Base-by-base conservation (phyloP, 2,329 filamentous ascomycete species). In the Paraphaeosphaeria minitans region DNA sequence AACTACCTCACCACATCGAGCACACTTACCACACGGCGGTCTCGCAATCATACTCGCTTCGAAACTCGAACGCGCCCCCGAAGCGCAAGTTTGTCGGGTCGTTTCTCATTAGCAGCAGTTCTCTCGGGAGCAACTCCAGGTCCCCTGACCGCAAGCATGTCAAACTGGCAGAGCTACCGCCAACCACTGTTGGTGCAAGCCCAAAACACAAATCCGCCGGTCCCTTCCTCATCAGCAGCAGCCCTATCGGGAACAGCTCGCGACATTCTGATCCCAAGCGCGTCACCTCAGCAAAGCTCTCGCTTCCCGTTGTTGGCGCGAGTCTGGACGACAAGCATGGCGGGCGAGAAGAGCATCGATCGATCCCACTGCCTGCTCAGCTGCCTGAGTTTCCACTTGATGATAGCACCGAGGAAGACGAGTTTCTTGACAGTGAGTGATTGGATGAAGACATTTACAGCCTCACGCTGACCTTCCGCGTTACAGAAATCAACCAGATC, bases 141-240 rank as follows among this genome's bases (percentile, higher is more conserved):
- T 39, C 35, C 16, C 35, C 35, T 5, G 35, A 39, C 35, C 35
- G 12, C 12, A 39, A 39, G 35, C 35, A 14, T 39, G 35, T 14
- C 35, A 14, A 39, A 16, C 35, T 16, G 13, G 35, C 35, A 39
- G 35, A 39, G 35, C 12, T 39, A 16, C 12, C 9, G 16, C 35
- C 13, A 1, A 39, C 35, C 16, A 16, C 16, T 39, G 16, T 14
- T 14, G 35, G 35, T 3, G 12, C 35, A 39, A 39, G 2, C 16
- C 39, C 42, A 8, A 53, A 57, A 24, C 55, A 42, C 27, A 53
- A 27, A 12, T n/a, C 21, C 19, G 48, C 24, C 16, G 35, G 39
- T 22, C 48, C 48, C 2, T 57, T 57, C 42, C 9, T 46, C 4
- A 22, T 46, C 31, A 46, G 49, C 31, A 27, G 43, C 41, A 39